These are phyloP conservation scores for Mycena venus DNA, from an alignment of 768 basidiomycete species.

Conservation along the genomic window DNA sequence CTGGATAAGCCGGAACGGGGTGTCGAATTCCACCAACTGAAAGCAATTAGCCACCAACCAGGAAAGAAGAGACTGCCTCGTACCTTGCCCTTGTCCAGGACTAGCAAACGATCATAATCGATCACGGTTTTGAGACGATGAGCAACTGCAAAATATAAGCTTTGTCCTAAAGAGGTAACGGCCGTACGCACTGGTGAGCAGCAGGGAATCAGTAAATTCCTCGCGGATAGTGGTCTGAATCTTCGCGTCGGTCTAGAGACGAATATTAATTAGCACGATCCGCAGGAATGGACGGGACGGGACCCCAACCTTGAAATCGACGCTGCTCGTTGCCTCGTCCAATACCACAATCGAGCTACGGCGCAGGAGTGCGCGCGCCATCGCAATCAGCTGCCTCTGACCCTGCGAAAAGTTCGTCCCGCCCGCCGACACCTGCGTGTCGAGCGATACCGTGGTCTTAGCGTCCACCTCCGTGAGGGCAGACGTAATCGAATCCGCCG, in stretches of 20 bases:
- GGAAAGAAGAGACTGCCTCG: neutral
- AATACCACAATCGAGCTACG: conserved; percentile 81
- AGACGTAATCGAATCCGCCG: conserved; percentile 40
- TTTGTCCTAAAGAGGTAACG: neutral
- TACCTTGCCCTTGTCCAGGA: conserved; percentile 80
- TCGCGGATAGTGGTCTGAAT: conserved; percentile 91
- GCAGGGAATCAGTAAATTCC: conserved; percentile 82
- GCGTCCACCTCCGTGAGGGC: conserved; percentile 67
- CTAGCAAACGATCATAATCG: conserved; percentile 84
- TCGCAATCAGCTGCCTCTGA: conserved; percentile 88
- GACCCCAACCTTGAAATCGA: conserved; percentile 70
- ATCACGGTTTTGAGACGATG: conserved; percentile 84
- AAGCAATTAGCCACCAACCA: neutral
- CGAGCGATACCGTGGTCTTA: conserved; percentile 72
- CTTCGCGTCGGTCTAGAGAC: conserved; percentile 78
- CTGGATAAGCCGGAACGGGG: conserved; percentile 62
- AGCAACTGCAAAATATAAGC: conserved; percentile 59
- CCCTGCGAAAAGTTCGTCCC: conserved; percentile 95
- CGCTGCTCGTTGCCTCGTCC: conserved; percentile 89
- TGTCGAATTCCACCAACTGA: conserved; percentile 59
- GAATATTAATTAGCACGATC: neutral
- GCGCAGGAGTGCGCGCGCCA: conserved; percentile 85
- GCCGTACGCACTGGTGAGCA: conserved; percentile 74
- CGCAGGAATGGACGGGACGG: neutral
- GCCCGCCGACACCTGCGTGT: conserved; percentile 86